A percentile compares a stretch with the other conserved stretches of the same genome.
Conservation (phyloP, 1,284 basidiomycete genomes). For the Ustilago bromivora region DNA sequence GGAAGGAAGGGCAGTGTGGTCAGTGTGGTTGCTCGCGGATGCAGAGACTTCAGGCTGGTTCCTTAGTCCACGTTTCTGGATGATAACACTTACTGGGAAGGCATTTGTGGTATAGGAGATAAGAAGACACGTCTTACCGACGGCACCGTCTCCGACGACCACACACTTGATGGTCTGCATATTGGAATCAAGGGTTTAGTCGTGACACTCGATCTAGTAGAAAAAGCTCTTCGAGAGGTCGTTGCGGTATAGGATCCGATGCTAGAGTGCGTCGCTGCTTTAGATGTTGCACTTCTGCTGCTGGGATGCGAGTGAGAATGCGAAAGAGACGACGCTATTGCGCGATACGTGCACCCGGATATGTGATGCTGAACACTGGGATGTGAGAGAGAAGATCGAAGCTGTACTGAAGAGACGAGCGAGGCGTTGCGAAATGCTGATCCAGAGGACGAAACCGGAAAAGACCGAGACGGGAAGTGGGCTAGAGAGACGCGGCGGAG, state of each 20-base stretch:
- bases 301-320: conserved; percentile 1
- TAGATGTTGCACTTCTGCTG: not conserved
- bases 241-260: not conserved
- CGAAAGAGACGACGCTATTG: not conserved
- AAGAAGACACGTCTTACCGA: conserved; percentile 69
- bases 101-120: conserved; percentile 70
- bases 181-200: not conserved
- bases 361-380: not conserved
- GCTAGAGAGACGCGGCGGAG: not conserved
- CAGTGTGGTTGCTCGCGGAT: not conserved
- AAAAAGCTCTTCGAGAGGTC: not conserved
- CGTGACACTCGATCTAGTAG: not conserved
- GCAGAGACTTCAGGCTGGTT: not conserved
- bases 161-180: conserved; percentile 69
- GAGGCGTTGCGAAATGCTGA: conserved; percentile 4
- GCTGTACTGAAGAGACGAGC: not conserved
- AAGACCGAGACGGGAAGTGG: conserved; percentile 6
- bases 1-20: not conserved
- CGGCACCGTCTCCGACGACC: conserved; percentile 69
- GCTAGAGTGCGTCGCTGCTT: not conserved
- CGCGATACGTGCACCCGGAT: not conserved
- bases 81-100: conserved; percentile 60
- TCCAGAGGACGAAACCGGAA: not conserved
- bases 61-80: not conserved
- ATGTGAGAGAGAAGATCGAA: not conserved